Conservation (phyloP, 2,329 filamentous ascomycete species). For the Hymenotorrendiella dingleyae region DNA sequence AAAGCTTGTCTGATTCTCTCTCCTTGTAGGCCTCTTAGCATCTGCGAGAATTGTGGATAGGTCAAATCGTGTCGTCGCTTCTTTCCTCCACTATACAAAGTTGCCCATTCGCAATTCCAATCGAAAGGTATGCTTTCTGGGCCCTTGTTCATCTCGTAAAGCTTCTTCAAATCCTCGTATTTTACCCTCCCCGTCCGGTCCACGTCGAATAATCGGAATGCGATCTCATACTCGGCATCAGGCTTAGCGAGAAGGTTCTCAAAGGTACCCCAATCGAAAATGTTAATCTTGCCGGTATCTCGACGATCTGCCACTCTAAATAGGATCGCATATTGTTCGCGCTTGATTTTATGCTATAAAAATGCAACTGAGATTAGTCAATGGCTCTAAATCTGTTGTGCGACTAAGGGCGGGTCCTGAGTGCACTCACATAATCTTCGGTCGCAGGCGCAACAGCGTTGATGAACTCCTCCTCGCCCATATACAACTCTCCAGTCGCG, state of each 20-base stretch:
- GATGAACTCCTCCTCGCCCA: conserved; percentile 84
- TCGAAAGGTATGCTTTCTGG: conserved; percentile 83
- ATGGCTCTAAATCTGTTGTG: conserved; percentile 14
- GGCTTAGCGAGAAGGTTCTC: conserved; percentile 90
- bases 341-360: conserved; percentile 88
- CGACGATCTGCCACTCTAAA: conserved; percentile 86
- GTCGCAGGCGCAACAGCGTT: conserved; percentile 78
- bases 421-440: conserved; percentile 79
- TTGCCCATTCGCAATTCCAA: conserved; percentile 96
- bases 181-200: conserved; percentile 79
- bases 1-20: conserved; percentile 96
- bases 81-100: conserved; percentile 84
- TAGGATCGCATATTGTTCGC: conserved; percentile 90
- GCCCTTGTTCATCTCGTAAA: conserved; percentile 88
- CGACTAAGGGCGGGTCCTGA: conserved; percentile 3
- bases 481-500: conserved; percentile 68
- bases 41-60: conserved; percentile 95
- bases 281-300: conserved; percentile 63
- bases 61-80: conserved; percentile 86
- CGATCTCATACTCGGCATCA: conserved; percentile 97
- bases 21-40: conserved; percentile 92
- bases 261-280: conserved; percentile 88
- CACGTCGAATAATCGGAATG: conserved; percentile 91
- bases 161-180: conserved; percentile 77
- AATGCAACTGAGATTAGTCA: conserved; percentile 20